A percentile compares a stretch with the other conserved stretches of the same genome.
These are phyloP conservation scores for Nannochloropsis oceanica DNA, from an alignment of 108 stramenopile species.

Conservation along the genomic window DNA sequence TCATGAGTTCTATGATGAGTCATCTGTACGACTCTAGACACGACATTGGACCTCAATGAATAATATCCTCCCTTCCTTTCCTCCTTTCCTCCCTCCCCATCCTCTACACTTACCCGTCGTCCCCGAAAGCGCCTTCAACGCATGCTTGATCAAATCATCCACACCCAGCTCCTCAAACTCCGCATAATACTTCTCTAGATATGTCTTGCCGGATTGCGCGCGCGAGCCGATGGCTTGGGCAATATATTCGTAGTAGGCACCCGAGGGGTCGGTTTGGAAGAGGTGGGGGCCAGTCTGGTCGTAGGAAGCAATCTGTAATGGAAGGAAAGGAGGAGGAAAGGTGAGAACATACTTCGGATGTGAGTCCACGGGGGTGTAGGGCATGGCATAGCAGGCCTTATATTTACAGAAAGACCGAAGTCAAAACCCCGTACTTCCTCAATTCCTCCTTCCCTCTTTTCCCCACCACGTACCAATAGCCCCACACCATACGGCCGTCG, in stretches of 20 bases:
- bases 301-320: constrained; percentile 1
- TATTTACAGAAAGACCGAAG: too few relatives aligned
- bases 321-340: background rate
- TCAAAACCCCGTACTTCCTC: constrained; percentile 43
- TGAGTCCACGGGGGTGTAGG: background rate
- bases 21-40: background rate
- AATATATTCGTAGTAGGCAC: constrained; percentile 89
- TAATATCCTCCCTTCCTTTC: too few relatives aligned
- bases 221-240: constrained; percentile 90
- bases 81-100: background rate
- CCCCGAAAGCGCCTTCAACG: constrained; percentile 75
- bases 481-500: constrained; percentile 96
- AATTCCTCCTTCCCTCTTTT: background rate
- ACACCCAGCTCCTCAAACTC: constrained; percentile 23
- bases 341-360: background rate
- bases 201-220: constrained; percentile 82
- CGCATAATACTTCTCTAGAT: constrained; percentile 74
- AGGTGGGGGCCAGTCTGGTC: constrained; percentile 71
- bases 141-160: constrained; percentile 90
- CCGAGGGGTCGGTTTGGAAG: constrained; percentile 89
- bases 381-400: background rate
- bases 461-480: constrained; percentile 57
- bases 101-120: constrained; percentile 10
- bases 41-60: too few relatives aligned
- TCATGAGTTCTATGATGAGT: background rate